Percentiles rank a stretch among this genome's conserved stretches.
Conservation (phyloP, 1,284 basidiomycete species). For the Sporisorium scitamineum region DNA sequence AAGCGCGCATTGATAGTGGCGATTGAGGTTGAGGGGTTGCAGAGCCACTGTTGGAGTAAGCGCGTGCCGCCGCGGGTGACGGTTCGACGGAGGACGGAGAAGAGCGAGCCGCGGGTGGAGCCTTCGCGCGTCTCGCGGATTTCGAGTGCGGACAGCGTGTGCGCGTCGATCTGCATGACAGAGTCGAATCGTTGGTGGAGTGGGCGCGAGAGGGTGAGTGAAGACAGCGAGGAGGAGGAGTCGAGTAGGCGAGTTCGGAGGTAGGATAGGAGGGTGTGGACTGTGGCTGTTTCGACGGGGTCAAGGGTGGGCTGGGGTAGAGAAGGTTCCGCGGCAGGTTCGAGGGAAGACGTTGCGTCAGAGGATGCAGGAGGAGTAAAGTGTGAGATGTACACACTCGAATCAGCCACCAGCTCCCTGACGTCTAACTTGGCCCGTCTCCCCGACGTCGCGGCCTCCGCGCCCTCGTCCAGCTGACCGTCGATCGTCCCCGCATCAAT, state of each 20-base stretch:
- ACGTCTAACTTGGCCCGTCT: slow-evolving; percentile 15
- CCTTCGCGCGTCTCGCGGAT: slow-evolving; percentile 54
- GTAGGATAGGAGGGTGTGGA: slow-evolving; percentile 55
- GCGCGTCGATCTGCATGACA: slow-evolving; percentile 64
- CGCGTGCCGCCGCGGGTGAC: slow-evolving; percentile 64
- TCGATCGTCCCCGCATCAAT: slow-evolving; percentile 27
- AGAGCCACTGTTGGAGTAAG: slow-evolving; percentile 62
- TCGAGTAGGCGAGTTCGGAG: slow-evolving; percentile 62
- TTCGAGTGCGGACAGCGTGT: slow-evolving; percentile 64
- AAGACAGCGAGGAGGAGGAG: slow-evolving; percentile 17
- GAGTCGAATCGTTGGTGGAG: slow-evolving; percentile 21
- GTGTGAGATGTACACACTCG: slow-evolving; percentile 39
- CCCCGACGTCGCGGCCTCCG: not conserved
- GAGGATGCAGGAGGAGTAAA: slow-evolving; percentile 14
- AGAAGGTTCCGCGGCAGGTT: not conserved
- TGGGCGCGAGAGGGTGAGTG: slow-evolving; percentile 16
- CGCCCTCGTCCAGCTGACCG: not conserved
- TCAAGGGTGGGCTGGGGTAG: not conserved
- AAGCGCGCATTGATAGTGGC: slow-evolving; percentile 52
- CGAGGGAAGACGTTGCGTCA: not conserved
- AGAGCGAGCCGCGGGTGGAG: slow-evolving; percentile 58
- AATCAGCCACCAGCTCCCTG: slow-evolving; percentile 30
- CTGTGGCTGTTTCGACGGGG: slow-evolving; percentile 44
- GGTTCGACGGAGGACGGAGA: slow-evolving; percentile 61
- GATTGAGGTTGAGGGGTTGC: slow-evolving; percentile 57